Base-by-base conservation (phyloP, 352 stramenopile genomes). In the Pythium folliculosum region DNA sequence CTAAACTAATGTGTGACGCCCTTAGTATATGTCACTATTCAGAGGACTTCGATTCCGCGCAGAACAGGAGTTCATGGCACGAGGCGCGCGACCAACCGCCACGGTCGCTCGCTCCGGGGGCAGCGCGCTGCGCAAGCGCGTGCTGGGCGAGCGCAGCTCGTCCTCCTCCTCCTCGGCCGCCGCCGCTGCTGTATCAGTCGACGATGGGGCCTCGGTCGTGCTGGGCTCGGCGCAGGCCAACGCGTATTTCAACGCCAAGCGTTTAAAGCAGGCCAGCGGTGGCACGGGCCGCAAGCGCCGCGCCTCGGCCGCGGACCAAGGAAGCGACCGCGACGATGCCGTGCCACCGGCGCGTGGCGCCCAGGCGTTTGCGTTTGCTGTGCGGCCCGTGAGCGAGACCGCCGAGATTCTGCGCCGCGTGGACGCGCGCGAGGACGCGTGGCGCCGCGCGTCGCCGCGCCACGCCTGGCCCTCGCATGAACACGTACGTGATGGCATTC, bases 171-270 rank as follows among this genome's bases (percentile, higher is more conserved):
- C 35, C 35, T 40, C 35, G 2, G 8, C 35, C 8, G 8, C 35
- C 12, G 1, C 35, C 35, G 8, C 35, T 14, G 35, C 12, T 7
- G 10, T 14, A 1, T 5, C 12, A 35, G 22, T 5, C 13, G 54
- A 51, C 22, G 54, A 51, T 21, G 35, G 5, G 0, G 9, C 30
- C 43, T 47, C 40, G 13, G 32, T 43, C 22, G 47, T 65, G 45
- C 49, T 67, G 6, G 61, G 61, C 9, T 30, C 61, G 13, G 45
- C 43, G n/a, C 37, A 50, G 19, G 61, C 61, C 0, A 67, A 60
- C 40, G 61, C 61, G 23, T 67, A 67, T 22, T 67, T 67, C 21
- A 67, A 56, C 40, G 61, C 63, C 16, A 48, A 54, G 38, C 55
- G 53, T n/a, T 51, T 67, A 30, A 60, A 54, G 17, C 19, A 40